Base-by-base conservation (phyloP, 441 rosid species). In the Populus hybrid region DNA sequence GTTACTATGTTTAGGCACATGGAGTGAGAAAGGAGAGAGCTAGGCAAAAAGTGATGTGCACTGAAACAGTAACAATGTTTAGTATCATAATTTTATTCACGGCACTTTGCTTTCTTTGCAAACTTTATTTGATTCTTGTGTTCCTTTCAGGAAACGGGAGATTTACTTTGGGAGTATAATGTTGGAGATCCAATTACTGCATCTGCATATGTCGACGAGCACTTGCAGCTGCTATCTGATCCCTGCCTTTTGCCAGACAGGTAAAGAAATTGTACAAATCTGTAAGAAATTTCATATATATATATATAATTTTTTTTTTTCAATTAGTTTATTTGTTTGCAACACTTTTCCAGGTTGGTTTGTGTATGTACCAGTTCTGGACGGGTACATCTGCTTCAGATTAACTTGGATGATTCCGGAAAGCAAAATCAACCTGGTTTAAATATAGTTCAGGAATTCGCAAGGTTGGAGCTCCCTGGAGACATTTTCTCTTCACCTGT, bases 401-500 rank as follows among this genome's bases (percentile, higher is more conserved):
- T 92, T 75, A 86, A 79, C 53, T 32, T 53, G 59, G 81, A 81
- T 68, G 68, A 69, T 50, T 71, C 74, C 20, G 81, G 70, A 67
- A 82, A 82, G 73, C 67, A 70, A 71, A 71, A 71, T 77, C 80
- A 79, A 36, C 40, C 78, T 30, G 79, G 69, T 23, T 65, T 78
- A 67, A 20, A 69, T 38, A 64, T 8, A 82, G 98, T 90, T 81
- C 78, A 73, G 77, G 94, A 91, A 85, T 84, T 90, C 38, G 87
- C 89, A 2, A 85, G 85, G 69, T 26, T 88, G 79, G 86, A 90
- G 78, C 88, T 94, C 11, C 84, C 81, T 18, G 97, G 90, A 74
- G 92, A 94, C 69, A 81, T 94, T 67, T 96, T 94, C 84, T 96
- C 99, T 69, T 96, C 98, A n/a, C 99, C 98, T 6, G 94, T 96